phyloP scores from a whole-genome alignment of 306 rosid genomes.

The Quercus alba region DNA sequence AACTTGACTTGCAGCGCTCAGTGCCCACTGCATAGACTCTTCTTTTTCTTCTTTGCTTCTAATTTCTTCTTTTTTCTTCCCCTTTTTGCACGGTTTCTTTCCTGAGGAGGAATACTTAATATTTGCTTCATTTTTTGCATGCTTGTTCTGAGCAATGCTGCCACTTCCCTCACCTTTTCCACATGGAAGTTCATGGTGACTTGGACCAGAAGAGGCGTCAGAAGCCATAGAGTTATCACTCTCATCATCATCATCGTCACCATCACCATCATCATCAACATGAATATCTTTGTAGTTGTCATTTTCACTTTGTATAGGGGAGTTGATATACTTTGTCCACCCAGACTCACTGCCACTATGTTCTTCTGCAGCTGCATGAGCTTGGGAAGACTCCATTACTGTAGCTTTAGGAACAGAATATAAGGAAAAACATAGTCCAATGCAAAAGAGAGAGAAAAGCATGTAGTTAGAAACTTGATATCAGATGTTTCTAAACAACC shows the following conservation, averaged over 20 bases:
- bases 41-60: conserved; percentile 21
- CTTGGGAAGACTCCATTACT: conserved; percentile 54
- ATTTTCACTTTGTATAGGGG: conserved; percentile 22
- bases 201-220: conserved; percentile 79
- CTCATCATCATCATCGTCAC: conserved; percentile 18
- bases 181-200: conserved; percentile 26
- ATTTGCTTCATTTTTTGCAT: conserved; percentile 5
- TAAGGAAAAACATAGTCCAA: no score
- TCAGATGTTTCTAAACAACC: background rate
- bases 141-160: conserved; percentile 8
- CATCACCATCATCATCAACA: background rate
- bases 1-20: conserved; percentile 58
- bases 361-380: conserved; percentile 33
- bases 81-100: conserved; percentile 35
- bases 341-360: conserved; percentile 56
- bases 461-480: background rate
- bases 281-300: conserved; percentile 6
- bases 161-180: conserved; percentile 29
- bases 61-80: conserved; percentile 29
- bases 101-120: conserved; percentile 20
- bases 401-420: background rate
- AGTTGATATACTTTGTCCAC: conserved; percentile 70
- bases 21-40: conserved; percentile 32
- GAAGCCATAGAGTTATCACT: conserved; percentile 75
- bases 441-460: background rate